Evolutionary conservation across 371 early-diverging fungal species (phyloP).

Genomic region (Actinomortierella ambigua): DNA sequence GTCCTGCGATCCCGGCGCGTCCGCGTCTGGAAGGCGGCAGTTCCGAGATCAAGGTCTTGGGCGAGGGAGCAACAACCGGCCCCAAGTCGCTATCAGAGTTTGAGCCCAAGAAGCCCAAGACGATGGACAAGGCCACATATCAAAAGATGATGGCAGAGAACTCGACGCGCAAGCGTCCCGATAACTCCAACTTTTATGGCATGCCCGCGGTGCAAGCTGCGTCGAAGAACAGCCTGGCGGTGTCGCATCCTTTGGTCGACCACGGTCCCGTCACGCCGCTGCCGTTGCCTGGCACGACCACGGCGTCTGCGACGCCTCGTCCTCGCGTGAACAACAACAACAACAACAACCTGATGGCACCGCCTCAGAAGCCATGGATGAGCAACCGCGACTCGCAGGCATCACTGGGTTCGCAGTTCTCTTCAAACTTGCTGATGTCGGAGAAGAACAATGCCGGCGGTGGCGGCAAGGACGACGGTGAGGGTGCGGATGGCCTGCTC

Average conservation of each 20-base stretch:
- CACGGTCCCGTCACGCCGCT: constrained; percentile 5
- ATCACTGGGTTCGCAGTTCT: constrained; percentile 20
- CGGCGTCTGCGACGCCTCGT: too few relatives aligned
- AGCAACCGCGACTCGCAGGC: constrained; percentile 24
- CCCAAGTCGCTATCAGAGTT: constrained; percentile 44
- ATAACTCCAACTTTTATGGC: constrained; percentile 30
- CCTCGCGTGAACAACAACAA: too few relatives aligned
- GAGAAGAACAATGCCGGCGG: constrained; percentile 24
- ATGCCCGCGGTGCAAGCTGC: constrained; percentile 9
- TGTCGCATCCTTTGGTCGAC: constrained; percentile 29
- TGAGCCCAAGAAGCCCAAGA: constrained; percentile 47
- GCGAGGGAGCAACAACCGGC: constrained; percentile 12
- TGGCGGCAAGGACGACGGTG: constrained; percentile 15
- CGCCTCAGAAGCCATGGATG: constrained; percentile 34
- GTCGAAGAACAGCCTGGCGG: constrained; percentile 22
- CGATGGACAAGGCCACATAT: constrained; percentile 46
- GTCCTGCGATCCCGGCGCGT: constrained; percentile 9
- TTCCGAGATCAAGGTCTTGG: constrained; percentile 8
- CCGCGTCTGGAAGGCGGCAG: constrained; percentile 16
- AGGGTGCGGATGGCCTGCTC: constrained; percentile 18
- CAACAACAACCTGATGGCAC: constrained; percentile 11
- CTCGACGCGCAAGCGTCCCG: constrained; percentile 20
- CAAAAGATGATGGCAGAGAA: constrained; percentile 40
- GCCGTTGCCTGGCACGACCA: too few relatives aligned
- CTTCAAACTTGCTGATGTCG: constrained; percentile 11